These are phyloP conservation scores for Aureobasidium sp. DNA, from an alignment of 2,329 filamentous ascomycete genomes.

Conservation along the genomic window DNA sequence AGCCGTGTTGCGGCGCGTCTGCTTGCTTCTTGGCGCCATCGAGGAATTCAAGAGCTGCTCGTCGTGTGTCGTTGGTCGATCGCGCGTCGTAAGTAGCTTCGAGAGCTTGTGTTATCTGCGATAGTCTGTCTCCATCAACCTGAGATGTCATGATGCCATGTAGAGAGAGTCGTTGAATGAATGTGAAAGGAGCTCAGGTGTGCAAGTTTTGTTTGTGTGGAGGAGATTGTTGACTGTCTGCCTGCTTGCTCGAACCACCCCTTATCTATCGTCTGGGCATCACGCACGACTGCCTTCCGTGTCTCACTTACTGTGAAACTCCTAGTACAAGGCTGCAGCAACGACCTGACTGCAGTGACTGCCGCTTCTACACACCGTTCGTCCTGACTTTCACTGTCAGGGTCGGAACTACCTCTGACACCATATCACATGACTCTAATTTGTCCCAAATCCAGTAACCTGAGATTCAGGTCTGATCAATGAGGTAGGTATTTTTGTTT, in stretches of 20 bases:
- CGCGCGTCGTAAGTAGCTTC: conserved; percentile 76
- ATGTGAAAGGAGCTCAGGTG: background rate
- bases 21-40: conserved; percentile 72
- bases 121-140: conserved; percentile 33
- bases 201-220: conserved; percentile 12
- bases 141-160: conserved; percentile 4
- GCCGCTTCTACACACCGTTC: background rate
- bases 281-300: background rate
- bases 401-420: background rate
- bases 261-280: background rate
- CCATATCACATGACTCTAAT: conserved; percentile 8
- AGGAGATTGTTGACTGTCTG: conserved; percentile 8
- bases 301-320: background rate
- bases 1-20: conserved; percentile 78
- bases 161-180: background rate
- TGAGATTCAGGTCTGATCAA: background rate
- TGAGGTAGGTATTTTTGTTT: background rate
- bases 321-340: background rate
- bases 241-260: conserved; percentile 2
- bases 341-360: background rate
- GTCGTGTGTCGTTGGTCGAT: conserved; percentile 70
- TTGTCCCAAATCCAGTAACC: background rate
- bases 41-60: conserved; percentile 75
- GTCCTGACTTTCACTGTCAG: background rate
- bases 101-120: conserved; percentile 73